Conservation (phyloP, 768 basidiomycete genomes). For the Macrolepiota dolichaula region DNA sequence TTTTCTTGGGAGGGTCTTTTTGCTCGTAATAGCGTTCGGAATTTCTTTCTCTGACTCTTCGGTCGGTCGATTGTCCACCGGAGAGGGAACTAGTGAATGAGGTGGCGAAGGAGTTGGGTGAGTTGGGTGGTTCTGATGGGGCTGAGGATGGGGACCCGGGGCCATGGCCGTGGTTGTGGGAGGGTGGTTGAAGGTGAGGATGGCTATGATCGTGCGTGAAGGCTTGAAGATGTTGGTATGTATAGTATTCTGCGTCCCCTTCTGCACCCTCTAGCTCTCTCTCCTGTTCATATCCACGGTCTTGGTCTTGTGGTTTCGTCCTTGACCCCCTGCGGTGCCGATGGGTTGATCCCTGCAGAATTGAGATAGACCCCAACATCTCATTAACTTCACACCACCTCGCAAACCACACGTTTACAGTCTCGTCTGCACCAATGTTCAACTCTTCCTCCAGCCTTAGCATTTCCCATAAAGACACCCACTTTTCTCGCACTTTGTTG, state of each 20-base stretch:
- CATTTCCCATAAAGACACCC: constrained; percentile 86
- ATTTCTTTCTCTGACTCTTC: background rate
- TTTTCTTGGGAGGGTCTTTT: constrained; percentile 1
- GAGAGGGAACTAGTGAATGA: background rate
- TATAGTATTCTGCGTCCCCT: constrained; percentile 11
- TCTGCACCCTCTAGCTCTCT: background rate
- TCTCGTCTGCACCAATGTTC: constrained; percentile 67
- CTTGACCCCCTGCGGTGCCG: constrained; percentile 15
- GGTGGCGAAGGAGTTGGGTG: background rate
- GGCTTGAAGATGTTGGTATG: background rate
- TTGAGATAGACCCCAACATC: constrained; percentile 33
- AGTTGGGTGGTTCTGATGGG: background rate
- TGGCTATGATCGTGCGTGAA: background rate
- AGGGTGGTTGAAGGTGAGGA: background rate
- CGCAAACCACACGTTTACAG: constrained; percentile 64
- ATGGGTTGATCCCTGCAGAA: constrained; percentile 24
- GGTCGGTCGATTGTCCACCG: background rate
- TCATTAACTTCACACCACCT: constrained; percentile 68
- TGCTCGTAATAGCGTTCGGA: background rate
- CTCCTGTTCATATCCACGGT: background rate
- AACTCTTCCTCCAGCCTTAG: constrained; percentile 67
- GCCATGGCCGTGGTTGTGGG: background rate
- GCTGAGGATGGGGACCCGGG: background rate
- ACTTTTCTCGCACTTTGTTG: constrained; percentile 54
- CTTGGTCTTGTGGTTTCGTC: background rate